Base-by-base conservation (phyloP, 768 basidiomycete genomes). In the Suillus alpinus region DNA sequence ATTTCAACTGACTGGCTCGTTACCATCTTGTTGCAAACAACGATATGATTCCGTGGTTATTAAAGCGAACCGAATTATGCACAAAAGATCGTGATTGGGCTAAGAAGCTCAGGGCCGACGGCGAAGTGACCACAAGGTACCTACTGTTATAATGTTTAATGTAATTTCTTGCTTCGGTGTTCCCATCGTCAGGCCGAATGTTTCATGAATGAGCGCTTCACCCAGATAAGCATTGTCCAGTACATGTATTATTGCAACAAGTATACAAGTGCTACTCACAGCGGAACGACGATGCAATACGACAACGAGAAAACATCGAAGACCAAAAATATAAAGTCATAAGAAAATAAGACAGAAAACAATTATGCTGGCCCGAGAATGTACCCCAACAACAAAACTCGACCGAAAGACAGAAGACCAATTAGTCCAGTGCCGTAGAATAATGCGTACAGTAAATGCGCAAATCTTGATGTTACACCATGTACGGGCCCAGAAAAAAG, bases 381-480 rank as follows among this genome's bases (percentile, higher is more conserved):
- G 62, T 67, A 64, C 58, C 64, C 29, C 52, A 67, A 65, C 66
- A 62, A 67, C 68, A 65, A 68, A 58, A 63, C 71, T 71, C 62
- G 67, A 67, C 43, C 66, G 69, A 62, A 64, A 65, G 63, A 67
- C 63, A 58, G 57, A 63, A 66, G 52, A 60, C 57, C 37, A 40
- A 75, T 74, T 74, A 75, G 71, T 69, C 74, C 72, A 68, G 62
- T 43, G 58, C 63, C 67, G 60, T 75, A 75, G 65, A 62, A 66
- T 73, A 75, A 64, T 67, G 62, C 59, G 66, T 74, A 74, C 63
- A 62, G 70, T 74, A 74, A 74, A 75, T 67, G 68, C 68, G 73
- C 68, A 69, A 62, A 14, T 12, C 7, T 61, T 75, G 58, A 58
- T 66, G 60, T 66, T 74, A 74, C 73, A 74, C 55, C 40, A 74